These are phyloP conservation scores for Parasarocladium wereldwijsianum DNA, from an alignment of 2,329 filamentous ascomycete genomes.

Conservation along the genomic window DNA sequence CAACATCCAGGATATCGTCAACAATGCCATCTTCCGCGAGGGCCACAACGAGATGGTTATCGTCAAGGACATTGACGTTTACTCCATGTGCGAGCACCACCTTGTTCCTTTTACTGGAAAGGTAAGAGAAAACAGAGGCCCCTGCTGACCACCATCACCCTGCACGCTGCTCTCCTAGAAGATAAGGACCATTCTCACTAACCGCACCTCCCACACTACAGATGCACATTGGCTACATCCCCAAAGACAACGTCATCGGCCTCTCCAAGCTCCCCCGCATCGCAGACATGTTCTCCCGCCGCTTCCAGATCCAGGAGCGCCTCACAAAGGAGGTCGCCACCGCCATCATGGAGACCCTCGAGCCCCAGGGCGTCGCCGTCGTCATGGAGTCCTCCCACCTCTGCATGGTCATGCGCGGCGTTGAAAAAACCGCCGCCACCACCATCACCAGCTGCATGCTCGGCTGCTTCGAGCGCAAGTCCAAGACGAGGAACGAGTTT, in stretches of 20 bases:
- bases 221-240: constrained; percentile 99
- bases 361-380: constrained; percentile 88
- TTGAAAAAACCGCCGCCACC: constrained; percentile 73
- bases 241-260: constrained; percentile 77
- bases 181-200: background rate
- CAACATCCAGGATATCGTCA: constrained; percentile 83
- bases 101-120: constrained; percentile 93
- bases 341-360: constrained; percentile 81
- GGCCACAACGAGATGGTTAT: constrained; percentile 96
- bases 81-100: constrained; percentile 91
- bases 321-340: constrained; percentile 92
- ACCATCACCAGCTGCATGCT: constrained; percentile 96
- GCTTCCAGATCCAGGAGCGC: constrained; percentile 90
- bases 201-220: constrained; percentile 21
- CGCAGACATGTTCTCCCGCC: constrained; percentile 88
- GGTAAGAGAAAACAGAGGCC: constrained; percentile 32
- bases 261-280: constrained; percentile 92
- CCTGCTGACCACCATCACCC: background rate
- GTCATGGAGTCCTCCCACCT: constrained; percentile 95
- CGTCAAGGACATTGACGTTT: constrained; percentile 80
- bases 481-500: constrained; percentile 93
- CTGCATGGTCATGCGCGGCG: constrained; percentile 99
- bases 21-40: constrained; percentile 88
- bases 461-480: constrained; percentile 84
- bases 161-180: background rate